These are phyloP conservation scores for Alternaria conjuncta DNA, from an alignment of 2,329 filamentous ascomycete genomes.

Conservation along the genomic window DNA sequence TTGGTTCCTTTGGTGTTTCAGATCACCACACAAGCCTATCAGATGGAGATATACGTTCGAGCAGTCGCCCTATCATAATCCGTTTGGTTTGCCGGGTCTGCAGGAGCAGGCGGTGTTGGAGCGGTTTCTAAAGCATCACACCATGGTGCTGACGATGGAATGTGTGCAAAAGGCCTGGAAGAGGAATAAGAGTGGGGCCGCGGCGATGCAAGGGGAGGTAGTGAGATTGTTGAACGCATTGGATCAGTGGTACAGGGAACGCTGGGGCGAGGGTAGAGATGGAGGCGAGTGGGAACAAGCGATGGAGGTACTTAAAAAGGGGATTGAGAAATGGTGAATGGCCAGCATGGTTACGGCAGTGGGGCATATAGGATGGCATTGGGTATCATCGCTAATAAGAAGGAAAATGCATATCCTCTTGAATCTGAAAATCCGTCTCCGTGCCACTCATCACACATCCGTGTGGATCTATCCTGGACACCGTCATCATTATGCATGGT, in stretches of 20 bases:
- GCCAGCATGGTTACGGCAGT: background rate
- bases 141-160: constrained; percentile 5
- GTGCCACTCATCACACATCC: background rate
- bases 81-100: background rate
- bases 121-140: constrained; percentile 4
- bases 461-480: background rate
- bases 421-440: background rate
- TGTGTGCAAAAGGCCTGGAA: constrained; percentile 13
- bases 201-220: constrained; percentile 8
- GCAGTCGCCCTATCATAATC: constrained; percentile 3
- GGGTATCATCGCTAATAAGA: background rate
- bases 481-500: background rate
- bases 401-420: background rate
- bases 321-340: constrained; percentile 11
- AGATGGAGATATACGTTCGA: constrained; percentile 18
- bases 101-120: background rate
- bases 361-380: background rate
- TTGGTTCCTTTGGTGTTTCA: constrained; percentile 20
- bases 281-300: background rate
- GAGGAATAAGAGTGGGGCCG: background rate
- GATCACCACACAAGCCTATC: background rate
- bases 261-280: background rate
- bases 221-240: constrained; percentile 9
- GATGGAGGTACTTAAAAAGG: background rate
- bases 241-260: constrained; percentile 1